Conservation (phyloP, 371 early-diverging fungal species). For the Mycotypha africana region DNA sequence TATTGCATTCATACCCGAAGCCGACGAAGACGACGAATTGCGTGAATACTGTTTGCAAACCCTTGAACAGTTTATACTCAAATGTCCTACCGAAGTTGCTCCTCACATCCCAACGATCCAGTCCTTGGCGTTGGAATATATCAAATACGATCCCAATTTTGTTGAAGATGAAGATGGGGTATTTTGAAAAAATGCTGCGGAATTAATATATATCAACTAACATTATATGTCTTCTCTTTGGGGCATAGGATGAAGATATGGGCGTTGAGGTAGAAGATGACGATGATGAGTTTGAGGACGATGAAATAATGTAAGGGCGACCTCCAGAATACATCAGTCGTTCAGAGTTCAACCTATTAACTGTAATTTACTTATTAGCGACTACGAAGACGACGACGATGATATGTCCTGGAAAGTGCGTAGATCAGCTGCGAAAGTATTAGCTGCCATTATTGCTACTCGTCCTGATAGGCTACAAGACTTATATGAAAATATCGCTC, state of each 20-base stretch:
- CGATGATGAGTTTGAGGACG: conserved; percentile 75
- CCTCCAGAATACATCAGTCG: too few relatives aligned
- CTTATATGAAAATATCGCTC: conserved; percentile 65
- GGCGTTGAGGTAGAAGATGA: conserved; percentile 51
- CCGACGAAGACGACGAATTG: conserved; percentile 79
- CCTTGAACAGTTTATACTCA: conserved; percentile 75
- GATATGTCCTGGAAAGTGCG: conserved; percentile 93
- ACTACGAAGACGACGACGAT: conserved; percentile 73
- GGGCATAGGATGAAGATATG: conserved; percentile 8
- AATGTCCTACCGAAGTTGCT: conserved; percentile 72
- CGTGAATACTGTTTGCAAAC: conserved; percentile 84
- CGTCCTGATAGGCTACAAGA: conserved; percentile 62
- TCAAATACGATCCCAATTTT: conserved; percentile 90
- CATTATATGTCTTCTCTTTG: background rate
- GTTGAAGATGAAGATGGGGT: conserved; percentile 71
- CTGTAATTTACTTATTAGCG: too few relatives aligned
- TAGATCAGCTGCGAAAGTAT: conserved; percentile 75
- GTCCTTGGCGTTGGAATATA: conserved; percentile 55
- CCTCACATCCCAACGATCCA: conserved; percentile 61
- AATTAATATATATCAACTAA: background rate
- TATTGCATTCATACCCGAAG: conserved; percentile 41
- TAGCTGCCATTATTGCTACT: conserved; percentile 72
- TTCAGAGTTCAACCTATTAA: too few relatives aligned
- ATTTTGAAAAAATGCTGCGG: background rate
- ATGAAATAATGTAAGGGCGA: conserved; percentile 54